Percentiles rank a stretch among this genome's conserved stretches.
These are phyloP conservation scores for Geotrichum cucujoidarum DNA, from an alignment of 1,139 yeast species.

Conservation along the genomic window DNA sequence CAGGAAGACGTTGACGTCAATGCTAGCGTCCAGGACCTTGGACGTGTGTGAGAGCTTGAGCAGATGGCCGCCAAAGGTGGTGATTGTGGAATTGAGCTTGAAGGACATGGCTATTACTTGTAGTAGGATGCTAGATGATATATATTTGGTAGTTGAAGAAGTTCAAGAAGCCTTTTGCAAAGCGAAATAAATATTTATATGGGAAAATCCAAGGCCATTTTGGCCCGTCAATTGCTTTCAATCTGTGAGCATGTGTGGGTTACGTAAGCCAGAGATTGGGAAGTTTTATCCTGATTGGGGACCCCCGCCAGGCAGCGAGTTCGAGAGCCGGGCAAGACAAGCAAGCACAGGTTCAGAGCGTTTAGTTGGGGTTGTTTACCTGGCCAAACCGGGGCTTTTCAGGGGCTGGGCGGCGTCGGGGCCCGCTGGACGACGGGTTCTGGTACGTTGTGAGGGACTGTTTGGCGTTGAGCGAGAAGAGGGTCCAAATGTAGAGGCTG, in stretches of 20 bases:
- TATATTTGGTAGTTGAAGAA: no score
- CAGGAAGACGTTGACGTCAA: constrained; percentile 79
- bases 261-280: no score
- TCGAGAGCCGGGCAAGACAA: no score
- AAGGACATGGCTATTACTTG: constrained; percentile 37
- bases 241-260: no score
- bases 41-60: constrained; percentile 74
- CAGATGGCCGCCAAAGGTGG: constrained; percentile 71
- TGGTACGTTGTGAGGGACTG: constrained; percentile 1
- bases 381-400: constrained; percentile 3
- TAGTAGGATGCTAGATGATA: no score
- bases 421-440: not conserved
- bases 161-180: no score
- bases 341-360: not conserved
- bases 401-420: not conserved
- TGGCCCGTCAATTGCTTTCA: not conserved
- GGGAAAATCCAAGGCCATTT: no score
- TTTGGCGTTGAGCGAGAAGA: constrained; percentile 17
- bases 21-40: constrained; percentile 54
- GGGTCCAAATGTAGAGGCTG: constrained; percentile 17
- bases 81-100: constrained; percentile 52
- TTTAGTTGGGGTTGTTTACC: constrained; percentile 3
- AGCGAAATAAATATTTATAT: no score
- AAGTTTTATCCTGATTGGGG: no score
- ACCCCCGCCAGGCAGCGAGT: no score